phyloP scores from a whole-genome alignment of 306 rosid genomes.

The Vigna unguiculata region DNA sequence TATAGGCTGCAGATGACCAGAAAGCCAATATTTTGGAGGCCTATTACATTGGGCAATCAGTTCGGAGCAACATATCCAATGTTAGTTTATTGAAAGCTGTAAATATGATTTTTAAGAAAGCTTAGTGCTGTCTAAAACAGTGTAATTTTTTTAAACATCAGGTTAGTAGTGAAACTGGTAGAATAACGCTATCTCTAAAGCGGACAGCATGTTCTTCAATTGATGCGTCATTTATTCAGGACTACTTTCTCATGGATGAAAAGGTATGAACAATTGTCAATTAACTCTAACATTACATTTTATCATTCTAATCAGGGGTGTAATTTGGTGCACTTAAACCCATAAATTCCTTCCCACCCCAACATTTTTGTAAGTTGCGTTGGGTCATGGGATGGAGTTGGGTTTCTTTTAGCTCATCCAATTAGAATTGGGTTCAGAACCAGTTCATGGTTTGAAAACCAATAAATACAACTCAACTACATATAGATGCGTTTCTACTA shows the following conservation, averaged over 20 bases:
- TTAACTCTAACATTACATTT: conserved; percentile 2
- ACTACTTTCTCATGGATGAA: conserved; percentile 76
- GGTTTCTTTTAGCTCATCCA: too few species aligned
- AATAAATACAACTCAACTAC: too few species aligned
- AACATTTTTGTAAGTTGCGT: too few species aligned
- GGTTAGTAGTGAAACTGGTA: conserved; percentile 68
- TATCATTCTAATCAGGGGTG: too few species aligned
- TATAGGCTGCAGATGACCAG: conserved; percentile 76
- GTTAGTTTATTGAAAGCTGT: conserved; percentile 59
- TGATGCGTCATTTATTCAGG: conserved; percentile 85
- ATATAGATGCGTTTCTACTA: too few species aligned
- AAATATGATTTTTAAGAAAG: conserved; percentile 19
- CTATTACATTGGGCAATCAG: conserved; percentile 90
- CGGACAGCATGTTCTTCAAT: conserved; percentile 79
- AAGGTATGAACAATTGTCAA: conserved; percentile 56
- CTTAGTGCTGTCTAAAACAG: conserved; percentile 24
- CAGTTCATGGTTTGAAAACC: too few species aligned
- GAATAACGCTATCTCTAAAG: conserved; percentile 81
- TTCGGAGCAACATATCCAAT: conserved; percentile 74
- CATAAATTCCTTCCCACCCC: too few species aligned
- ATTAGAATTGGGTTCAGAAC: too few species aligned
- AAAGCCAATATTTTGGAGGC: conserved; percentile 72
- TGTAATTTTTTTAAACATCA: conserved; percentile 37
- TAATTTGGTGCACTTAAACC: too few species aligned
- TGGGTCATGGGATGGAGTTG: too few species aligned